phyloP scores from a whole-genome alignment of 2,329 filamentous ascomycete species.

The Periconia sp. region DNA sequence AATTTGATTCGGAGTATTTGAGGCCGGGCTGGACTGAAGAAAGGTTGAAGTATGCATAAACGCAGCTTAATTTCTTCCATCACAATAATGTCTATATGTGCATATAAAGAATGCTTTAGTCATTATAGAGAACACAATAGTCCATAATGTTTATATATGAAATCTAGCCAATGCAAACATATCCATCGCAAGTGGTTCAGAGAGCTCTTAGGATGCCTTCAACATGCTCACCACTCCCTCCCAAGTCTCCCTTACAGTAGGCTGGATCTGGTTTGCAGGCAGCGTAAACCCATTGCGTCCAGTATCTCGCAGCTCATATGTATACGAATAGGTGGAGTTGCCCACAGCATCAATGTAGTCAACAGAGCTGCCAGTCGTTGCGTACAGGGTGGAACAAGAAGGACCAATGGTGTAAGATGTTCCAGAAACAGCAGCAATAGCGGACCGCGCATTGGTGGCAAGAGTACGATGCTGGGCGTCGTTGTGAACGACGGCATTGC shows the following conservation, averaged over 20 bases:
- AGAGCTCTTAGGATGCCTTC: too few species aligned
- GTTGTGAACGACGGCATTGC: conserved; percentile 54
- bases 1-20: conserved; percentile 56
- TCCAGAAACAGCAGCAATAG: conserved; percentile 61
- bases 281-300: conserved; percentile 56
- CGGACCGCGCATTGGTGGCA: conserved; percentile 55
- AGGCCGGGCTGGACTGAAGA: conserved; percentile 57
- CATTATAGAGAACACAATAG: too few species aligned
- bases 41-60: conserved; percentile 41
- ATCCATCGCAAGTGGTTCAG: too few species aligned
- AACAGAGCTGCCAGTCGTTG: conserved; percentile 53
- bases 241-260: conserved; percentile 55
- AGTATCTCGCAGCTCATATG: conserved; percentile 57
- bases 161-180: too few species aligned
- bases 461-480: conserved; percentile 57
- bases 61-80: too few species aligned
- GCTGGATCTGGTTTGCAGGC: conserved; percentile 56
- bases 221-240: conserved; percentile 45
- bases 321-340: conserved; percentile 53
- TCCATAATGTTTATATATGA: too few species aligned
- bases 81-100: too few species aligned
- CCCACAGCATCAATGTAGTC: conserved; percentile 53
- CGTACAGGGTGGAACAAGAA: conserved; percentile 66
- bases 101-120: too few species aligned
- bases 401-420: conserved; percentile 53